Conservation (phyloP, 306 rosid genomes). For the Hippophae gyantsensis region DNA sequence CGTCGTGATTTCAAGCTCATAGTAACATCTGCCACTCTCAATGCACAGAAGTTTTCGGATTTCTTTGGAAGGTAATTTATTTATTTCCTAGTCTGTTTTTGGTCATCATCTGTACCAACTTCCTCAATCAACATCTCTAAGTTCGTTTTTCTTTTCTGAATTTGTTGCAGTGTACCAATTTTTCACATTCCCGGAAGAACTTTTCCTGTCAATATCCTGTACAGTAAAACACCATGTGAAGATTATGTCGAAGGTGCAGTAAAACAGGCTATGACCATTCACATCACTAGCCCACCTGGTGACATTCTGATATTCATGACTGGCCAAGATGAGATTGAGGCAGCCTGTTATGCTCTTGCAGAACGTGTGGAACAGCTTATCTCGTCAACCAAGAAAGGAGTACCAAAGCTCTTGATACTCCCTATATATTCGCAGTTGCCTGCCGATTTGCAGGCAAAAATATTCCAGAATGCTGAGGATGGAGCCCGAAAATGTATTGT, state of each 20-base stretch:
- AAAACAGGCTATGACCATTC: conserved; percentile 99
- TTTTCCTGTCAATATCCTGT: conserved; percentile 78
- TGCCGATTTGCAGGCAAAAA: conserved; percentile 97
- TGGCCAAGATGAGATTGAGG: conserved; percentile 99
- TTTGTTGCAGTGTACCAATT: conserved; percentile 72
- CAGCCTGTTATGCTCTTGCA: conserved; percentile 89
- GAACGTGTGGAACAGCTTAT: conserved; percentile 86
- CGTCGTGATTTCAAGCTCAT: conserved; percentile 96
- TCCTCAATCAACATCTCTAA: conserved; percentile 1
- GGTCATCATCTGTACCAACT: conserved; percentile 3
- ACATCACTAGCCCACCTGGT: conserved; percentile 89
- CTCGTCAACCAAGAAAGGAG: conserved; percentile 58
- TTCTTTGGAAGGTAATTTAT: conserved; percentile 86
- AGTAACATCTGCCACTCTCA: conserved; percentile 92
- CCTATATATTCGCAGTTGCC: conserved; percentile 98
- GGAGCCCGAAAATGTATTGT: conserved; percentile 96
- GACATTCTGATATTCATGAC: conserved; percentile 98
- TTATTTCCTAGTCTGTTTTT: conserved; percentile 1
- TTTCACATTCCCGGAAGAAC: conserved; percentile 95
- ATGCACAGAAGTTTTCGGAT: conserved; percentile 83
- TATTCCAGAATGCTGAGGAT: conserved; percentile 89
- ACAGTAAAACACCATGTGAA: conserved; percentile 88
- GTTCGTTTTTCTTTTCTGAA: neutral
- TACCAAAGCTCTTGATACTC: conserved; percentile 83
- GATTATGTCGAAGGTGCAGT: conserved; percentile 97